Percentiles rank a stretch among this genome's conserved stretches.
Evolutionary conservation across 106 monocot species (phyloP).

Genomic region (Chionographis japonica): DNA sequence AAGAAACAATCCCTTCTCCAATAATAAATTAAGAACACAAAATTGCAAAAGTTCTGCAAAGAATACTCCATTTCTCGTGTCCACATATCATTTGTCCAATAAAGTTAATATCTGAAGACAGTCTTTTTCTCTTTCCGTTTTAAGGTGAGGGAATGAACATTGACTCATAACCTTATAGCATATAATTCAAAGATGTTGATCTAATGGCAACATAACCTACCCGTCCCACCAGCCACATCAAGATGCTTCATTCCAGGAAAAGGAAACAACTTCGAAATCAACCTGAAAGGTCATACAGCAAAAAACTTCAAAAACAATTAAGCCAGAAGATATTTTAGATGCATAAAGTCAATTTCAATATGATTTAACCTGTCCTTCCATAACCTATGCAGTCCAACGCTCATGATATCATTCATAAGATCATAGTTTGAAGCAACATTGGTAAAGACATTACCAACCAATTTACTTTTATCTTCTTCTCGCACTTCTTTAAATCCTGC

Average conservation of each 20-base stretch:
- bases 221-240: constrained; percentile 97
- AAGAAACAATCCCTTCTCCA: too few relatives aligned
- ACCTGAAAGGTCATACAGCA: constrained; percentile 20
- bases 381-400: constrained; percentile 77
- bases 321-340: neutral
- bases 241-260: constrained; percentile 99
- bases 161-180: too few relatives aligned
- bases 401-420: constrained; percentile 99
- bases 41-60: too few relatives aligned
- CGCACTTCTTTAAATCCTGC: constrained; percentile 81
- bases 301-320: neutral
- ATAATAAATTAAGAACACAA: too few relatives aligned
- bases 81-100: too few relatives aligned
- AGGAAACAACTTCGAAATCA: constrained; percentile 81
- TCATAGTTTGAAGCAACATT: constrained; percentile 91
- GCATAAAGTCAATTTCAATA: neutral
- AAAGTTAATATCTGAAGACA: too few relatives aligned
- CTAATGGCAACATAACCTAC: constrained; percentile 15
- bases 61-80: too few relatives aligned
- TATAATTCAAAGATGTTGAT: too few relatives aligned
- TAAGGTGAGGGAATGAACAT: too few relatives aligned
- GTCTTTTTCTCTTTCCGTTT: too few relatives aligned
- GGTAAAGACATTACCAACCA: constrained; percentile 93
- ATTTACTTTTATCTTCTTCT: constrained; percentile 88
- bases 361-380: constrained; percentile 86